Base-by-base conservation (phyloP, 306 rosid genomes). In the Chamaecrista fasciculata region DNA sequence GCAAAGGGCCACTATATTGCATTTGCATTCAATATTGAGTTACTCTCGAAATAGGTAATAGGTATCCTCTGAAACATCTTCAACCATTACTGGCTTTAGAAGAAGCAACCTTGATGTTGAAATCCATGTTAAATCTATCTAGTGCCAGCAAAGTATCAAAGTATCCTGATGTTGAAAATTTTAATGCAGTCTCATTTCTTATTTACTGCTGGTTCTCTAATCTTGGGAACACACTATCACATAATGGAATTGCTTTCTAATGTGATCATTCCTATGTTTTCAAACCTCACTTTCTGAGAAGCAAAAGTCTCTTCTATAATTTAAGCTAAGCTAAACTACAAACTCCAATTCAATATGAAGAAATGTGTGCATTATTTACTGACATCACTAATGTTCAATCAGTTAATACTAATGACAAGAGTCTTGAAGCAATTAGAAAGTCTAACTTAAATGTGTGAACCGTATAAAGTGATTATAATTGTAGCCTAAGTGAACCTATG, bases 231-330 rank as follows among this genome's bases (percentile, higher is more conserved):
- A 55, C 42, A 37, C 18, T 46, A 15, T 46, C 42, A 64, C 53
- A 18, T 69, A 11, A 43, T 23, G 51, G 50, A 67, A 50, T 19
- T 67, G 4, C 61, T 49, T 50, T 40, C 72, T 44, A 44, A 20
- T 1, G 36, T 43, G 19, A 29, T 16, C 16, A 7, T 16, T 69
- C 4, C 52, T 53, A 14, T 69, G 18, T 24, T 34, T 34, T 26
- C 53, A 26, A 26, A 26, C 48, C 58, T 31, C 67, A 47, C 37
- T 69, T 53, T 69, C 21, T 51, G 56, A 53, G 52, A 37, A n/a
- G 43, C 19, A 69, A 69, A 69, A 40, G 8, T 20, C 59, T 46
- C 16, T 28, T 10, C 8, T 44, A 34, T 59, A 34, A 46, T 44
- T 28, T 31, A 70, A 58, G 36, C 64, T n/a, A n/a, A n/a, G 42